A percentile compares a stretch with the other conserved stretches of the same genome.
These are phyloP conservation scores for Schwanniomyces sp. DNA, from an alignment of 805 yeast species.

Conservation along the genomic window DNA sequence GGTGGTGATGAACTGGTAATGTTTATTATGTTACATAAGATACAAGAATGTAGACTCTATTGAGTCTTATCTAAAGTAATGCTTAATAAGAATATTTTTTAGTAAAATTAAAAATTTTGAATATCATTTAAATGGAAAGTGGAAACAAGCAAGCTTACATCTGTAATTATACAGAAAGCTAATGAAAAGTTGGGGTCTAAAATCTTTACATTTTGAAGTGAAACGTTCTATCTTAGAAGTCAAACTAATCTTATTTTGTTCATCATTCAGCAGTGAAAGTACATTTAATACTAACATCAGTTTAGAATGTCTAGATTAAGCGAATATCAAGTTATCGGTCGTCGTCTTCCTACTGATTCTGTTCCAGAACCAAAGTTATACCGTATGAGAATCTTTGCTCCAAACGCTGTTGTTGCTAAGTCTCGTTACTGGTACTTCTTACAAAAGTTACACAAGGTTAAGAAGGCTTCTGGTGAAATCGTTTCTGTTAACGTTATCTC, in stretches of 20 bases:
- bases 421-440: constrained; percentile 99
- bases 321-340: constrained; percentile 99
- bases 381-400: constrained; percentile 99
- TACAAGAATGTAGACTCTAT: not conserved
- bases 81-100: too few species aligned
- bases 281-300: constrained; percentile 20
- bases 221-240: too few species aligned
- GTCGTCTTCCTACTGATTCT: constrained; percentile 98
- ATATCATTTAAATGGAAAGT: not conserved
- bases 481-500: constrained; percentile 87
- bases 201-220: too few species aligned
- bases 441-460: constrained; percentile 98
- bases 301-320: constrained; percentile 82
- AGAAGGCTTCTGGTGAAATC: constrained; percentile 99
- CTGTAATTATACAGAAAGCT: not conserved
- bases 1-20: not conserved
- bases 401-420: constrained; percentile 98
- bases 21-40: not conserved
- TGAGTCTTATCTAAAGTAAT: too few species aligned
- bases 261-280: not conserved
- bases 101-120: too few species aligned
- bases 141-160: too few species aligned
- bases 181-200: too few species aligned
- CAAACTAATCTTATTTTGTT: not conserved
- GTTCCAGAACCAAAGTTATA: constrained; percentile 99